Conservation (phyloP, 2,329 filamentous ascomycete genomes). For the Paramyrothecium roridum region DNA sequence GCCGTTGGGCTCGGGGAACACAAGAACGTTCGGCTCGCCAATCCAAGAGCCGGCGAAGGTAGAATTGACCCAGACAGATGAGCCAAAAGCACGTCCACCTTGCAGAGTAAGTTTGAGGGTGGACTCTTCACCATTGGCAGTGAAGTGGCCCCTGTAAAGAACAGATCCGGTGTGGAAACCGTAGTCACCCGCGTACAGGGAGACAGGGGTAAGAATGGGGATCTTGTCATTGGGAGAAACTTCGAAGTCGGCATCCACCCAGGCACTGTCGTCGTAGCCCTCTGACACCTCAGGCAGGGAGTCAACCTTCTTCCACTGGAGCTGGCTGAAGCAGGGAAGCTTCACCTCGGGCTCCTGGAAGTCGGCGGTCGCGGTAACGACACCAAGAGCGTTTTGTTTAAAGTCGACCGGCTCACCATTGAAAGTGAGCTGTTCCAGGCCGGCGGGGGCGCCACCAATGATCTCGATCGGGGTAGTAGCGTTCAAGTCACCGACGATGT, state of each 20-base stretch:
- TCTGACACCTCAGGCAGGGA: constrained; percentile 14
- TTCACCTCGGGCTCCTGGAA: constrained; percentile 10
- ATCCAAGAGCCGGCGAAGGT: constrained; percentile 60
- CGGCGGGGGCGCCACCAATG: constrained; percentile 13
- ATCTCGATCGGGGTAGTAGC: constrained; percentile 14
- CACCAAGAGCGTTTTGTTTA: constrained; percentile 9
- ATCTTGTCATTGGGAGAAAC: constrained; percentile 14
- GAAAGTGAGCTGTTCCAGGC: constrained; percentile 11
- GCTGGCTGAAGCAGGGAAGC: constrained; percentile 4
- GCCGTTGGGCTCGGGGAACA: constrained; percentile 32
- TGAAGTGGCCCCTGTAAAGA: constrained; percentile 65
- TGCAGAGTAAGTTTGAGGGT: constrained; percentile 53
- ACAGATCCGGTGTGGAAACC: constrained; percentile 65
- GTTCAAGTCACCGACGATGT: constrained; percentile 16
- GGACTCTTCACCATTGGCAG: constrained; percentile 53
- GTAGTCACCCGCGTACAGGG: constrained; percentile 66
- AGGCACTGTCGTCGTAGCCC: constrained; percentile 35
- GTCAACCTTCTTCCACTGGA: constrained; percentile 18
- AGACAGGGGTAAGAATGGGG: constrained; percentile 54
- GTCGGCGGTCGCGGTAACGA: constrained; percentile 12
- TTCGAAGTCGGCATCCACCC: constrained; percentile 36
- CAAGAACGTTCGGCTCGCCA: constrained; percentile 38
- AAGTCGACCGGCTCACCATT: constrained; percentile 12
- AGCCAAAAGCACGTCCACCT: constrained; percentile 63
- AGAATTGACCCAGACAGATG: constrained; percentile 58